phyloP scores from a whole-genome alignment of 2,329 filamentous ascomycete genomes.

The Scorias spongiosa region DNA sequence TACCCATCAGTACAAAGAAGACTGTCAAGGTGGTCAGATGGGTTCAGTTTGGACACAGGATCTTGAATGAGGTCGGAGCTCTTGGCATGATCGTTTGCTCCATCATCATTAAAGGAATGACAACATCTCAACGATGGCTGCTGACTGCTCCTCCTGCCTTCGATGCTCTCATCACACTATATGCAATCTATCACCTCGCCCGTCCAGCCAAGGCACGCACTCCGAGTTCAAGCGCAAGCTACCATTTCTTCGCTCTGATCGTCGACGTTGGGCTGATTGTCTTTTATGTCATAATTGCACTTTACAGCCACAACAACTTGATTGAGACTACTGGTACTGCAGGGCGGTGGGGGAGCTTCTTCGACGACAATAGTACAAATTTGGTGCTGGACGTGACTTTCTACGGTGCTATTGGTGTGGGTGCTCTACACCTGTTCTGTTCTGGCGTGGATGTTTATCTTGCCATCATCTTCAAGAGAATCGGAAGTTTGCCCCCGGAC shows the following conservation, averaged over 20 bases:
- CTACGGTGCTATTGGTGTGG: slow-evolving; percentile 48
- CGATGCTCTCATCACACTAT: slow-evolving; percentile 54
- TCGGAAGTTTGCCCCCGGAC: slow-evolving; percentile 69
- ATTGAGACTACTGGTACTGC: slow-evolving; percentile 28
- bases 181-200: slow-evolving; percentile 67
- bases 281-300: slow-evolving; percentile 45
- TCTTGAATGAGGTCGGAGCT: slow-evolving; percentile 52
- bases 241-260: slow-evolving; percentile 68
- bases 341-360: slow-evolving; percentile 53
- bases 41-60: slow-evolving; percentile 52
- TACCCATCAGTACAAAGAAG: slow-evolving; percentile 55
- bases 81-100: slow-evolving; percentile 58
- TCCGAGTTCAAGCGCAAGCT: slow-evolving; percentile 69
- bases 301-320: slow-evolving; percentile 39
- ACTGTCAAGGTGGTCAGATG: slow-evolving; percentile 55
- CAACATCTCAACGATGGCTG: slow-evolving; percentile 11
- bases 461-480: slow-evolving; percentile 64
- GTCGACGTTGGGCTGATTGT: slow-evolving; percentile 54
- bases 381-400: slow-evolving; percentile 51
- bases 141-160: slow-evolving; percentile 42
- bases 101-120: slow-evolving; percentile 48
- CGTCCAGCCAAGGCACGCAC: slow-evolving; percentile 56
- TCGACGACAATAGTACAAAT: slow-evolving; percentile 41
- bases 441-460: slow-evolving; percentile 60
- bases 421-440: slow-evolving; percentile 55